These are phyloP conservation scores for Neocatenulostroma microsporum DNA, from an alignment of 2,329 filamentous ascomycete species.

Conservation along the genomic window DNA sequence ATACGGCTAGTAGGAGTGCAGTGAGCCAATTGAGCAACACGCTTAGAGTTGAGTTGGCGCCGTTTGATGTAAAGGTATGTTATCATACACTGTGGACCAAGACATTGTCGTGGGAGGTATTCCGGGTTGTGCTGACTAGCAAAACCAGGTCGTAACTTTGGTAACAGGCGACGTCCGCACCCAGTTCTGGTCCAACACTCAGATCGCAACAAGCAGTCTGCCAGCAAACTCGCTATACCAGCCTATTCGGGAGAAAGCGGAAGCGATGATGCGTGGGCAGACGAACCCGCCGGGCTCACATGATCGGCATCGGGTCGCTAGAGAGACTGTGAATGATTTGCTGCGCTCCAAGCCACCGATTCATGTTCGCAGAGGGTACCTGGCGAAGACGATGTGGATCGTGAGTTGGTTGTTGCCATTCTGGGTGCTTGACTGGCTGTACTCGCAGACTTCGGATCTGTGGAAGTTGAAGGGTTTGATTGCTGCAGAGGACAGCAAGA, in stretches of 20 bases:
- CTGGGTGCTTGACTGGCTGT: slow-evolving; percentile 3
- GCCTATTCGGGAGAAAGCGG: slow-evolving; percentile 1
- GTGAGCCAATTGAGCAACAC: slow-evolving; percentile 16
- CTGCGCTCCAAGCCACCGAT: slow-evolving; percentile 6
- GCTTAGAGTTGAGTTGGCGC: slow-evolving; percentile 23
- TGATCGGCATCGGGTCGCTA: slow-evolving; percentile 12
- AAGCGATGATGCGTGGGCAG: slow-evolving; percentile 4
- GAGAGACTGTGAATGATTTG: slow-evolving; percentile 11
- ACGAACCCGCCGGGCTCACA: slow-evolving; percentile 30
- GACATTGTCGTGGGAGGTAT: too few relatives aligned
- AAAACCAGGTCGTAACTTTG: slow-evolving; percentile 12
- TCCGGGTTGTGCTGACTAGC: not conserved
- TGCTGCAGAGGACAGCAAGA: not conserved
- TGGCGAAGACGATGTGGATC: slow-evolving; percentile 9
- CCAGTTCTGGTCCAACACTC: slow-evolving; percentile 7
- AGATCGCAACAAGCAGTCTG: not conserved
- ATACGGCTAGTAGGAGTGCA: slow-evolving; percentile 27
- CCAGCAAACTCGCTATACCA: slow-evolving; percentile 1
- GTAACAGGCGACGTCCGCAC: slow-evolving; percentile 15
- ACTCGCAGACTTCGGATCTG: not conserved
- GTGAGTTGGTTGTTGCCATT: slow-evolving; percentile 12
- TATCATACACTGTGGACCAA: too few relatives aligned
- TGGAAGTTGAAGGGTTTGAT: not conserved
- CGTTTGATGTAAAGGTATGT: slow-evolving; percentile 25
- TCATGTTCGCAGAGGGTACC: slow-evolving; percentile 11